A percentile compares a stretch with the other conserved stretches of the same genome.
phyloP scores from a whole-genome alignment of 2,329 filamentous ascomycete species.

The Xylariaceae sp. region DNA sequence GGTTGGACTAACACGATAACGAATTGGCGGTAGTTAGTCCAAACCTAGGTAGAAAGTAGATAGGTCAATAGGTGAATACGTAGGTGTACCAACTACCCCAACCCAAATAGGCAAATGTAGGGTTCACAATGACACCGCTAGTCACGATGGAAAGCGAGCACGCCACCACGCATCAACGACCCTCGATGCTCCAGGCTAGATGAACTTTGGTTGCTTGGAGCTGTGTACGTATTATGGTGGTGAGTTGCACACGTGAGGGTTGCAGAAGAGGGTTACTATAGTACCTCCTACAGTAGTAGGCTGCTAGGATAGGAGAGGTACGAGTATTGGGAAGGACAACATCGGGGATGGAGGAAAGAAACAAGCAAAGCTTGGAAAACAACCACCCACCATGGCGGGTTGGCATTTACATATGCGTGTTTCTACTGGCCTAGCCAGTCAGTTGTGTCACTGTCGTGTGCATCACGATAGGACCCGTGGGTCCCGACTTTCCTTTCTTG shows the following conservation, averaged over 20 bases:
- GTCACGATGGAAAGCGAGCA: constrained; percentile 23
- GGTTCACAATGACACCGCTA: constrained; percentile 21
- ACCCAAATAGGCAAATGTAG: constrained; percentile 15
- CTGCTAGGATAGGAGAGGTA: constrained; percentile 19
- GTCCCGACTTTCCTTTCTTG: constrained; percentile 11
- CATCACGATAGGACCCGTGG: constrained; percentile 21
- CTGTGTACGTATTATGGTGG: neutral
- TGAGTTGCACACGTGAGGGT: constrained; percentile 31
- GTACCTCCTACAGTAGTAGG: no score
- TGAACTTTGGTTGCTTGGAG: constrained; percentile 19
- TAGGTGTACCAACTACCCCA: constrained; percentile 6
- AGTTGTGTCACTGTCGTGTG: constrained; percentile 13
- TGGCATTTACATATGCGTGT: constrained; percentile 22
- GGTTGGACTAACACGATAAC: constrained; percentile 9
- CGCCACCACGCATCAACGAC: constrained; percentile 17
- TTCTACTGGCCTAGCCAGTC: constrained; percentile 13
- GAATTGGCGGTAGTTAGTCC: constrained; percentile 15
- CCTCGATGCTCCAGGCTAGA: constrained; percentile 21
- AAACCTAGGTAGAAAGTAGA: no score
- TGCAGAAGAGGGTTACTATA: constrained; percentile 20
- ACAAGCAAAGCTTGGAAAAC: constrained; percentile 5
- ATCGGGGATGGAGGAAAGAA: constrained; percentile 12
- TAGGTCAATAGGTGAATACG: neutral
- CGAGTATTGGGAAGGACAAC: constrained; percentile 27
- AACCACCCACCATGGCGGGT: constrained; percentile 18